Base-by-base conservation (phyloP, 345 rosid genomes). In the Zanthoxylum bungeanum region DNA sequence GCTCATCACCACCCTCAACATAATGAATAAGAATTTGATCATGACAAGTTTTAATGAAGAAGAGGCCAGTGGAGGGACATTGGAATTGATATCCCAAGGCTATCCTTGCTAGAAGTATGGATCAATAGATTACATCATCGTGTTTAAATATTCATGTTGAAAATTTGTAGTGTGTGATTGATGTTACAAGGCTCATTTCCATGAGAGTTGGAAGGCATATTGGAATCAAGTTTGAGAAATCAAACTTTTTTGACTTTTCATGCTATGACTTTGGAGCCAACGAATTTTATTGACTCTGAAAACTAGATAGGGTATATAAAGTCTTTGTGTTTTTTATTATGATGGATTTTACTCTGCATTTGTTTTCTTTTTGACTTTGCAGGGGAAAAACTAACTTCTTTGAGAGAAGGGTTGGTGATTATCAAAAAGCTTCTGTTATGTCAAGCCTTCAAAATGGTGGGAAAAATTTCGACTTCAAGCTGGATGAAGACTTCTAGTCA, bases 351-450 rank as follows among this genome's bases (percentile, higher is more conserved):
- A 49, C 36, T 22, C 7, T 1, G 28, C 2, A 22, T 25, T 34
- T 9, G 40, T 44, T 39, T 39, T 55, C 64, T 42, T 33, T 75
- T 68, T 52, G 36, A 78, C 68, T 66, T 59, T 73, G 75, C 86
- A 91, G 97, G 81, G 97, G 95, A 60, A 92, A 90, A 65, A 78
- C 97, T 2, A 92, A 86, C 75, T 92, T 94, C 73, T 94, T 92
- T 21, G 93, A 90, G 87, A 89, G 87, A 81, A 83, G 98, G 80
- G 98, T 94, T 3, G 95, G 93, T 53, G 96, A 92, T 57, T 90
- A 94, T 79, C 95, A 94, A 72, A 94, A 86, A 82, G 97, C 98
- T 34, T 94, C 93, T 40, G 88, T 94, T 9, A 94, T 94, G 97
- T 87, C 93, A 7, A 81, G 86, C 72, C 89, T 94, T 68, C 73